These are phyloP conservation scores for Sarocladium oryzae DNA, from an alignment of 2,329 filamentous ascomycete genomes.

Conservation along the genomic window DNA sequence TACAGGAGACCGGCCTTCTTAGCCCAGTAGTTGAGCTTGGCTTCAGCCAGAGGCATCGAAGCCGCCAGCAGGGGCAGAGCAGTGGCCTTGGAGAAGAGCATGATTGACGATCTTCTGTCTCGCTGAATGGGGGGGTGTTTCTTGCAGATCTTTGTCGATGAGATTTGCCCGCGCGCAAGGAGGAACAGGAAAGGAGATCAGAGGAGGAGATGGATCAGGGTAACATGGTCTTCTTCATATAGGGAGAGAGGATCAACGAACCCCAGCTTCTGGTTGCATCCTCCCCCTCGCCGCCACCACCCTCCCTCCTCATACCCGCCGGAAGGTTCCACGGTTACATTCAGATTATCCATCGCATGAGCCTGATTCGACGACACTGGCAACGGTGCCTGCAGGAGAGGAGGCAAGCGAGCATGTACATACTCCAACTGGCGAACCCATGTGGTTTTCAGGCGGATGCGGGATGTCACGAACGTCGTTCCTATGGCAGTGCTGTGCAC, in stretches of 20 bases:
- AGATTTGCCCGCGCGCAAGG: neutral
- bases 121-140: no score
- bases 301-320: neutral
- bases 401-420: no score
- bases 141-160: neutral
- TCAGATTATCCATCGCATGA: constrained; percentile 3
- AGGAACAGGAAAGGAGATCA: neutral
- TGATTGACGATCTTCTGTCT: constrained; percentile 10
- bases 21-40: constrained; percentile 41
- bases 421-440: neutral
- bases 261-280: no score
- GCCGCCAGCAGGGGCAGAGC: constrained; percentile 21
- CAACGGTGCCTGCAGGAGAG: constrained; percentile 5
- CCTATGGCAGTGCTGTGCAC: no score
- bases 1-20: constrained; percentile 48
- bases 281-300: neutral
- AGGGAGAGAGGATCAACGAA: neutral
- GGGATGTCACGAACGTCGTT: neutral
- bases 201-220: neutral
- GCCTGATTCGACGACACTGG: constrained; percentile 4
- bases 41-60: constrained; percentile 22
- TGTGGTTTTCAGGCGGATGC: no score
- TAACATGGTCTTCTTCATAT: neutral
- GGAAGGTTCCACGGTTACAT: constrained; percentile 4
- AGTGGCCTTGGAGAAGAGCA: constrained; percentile 17